Conservation (phyloP, 768 basidiomycete species). For the Xerocomus potaroensis region DNA sequence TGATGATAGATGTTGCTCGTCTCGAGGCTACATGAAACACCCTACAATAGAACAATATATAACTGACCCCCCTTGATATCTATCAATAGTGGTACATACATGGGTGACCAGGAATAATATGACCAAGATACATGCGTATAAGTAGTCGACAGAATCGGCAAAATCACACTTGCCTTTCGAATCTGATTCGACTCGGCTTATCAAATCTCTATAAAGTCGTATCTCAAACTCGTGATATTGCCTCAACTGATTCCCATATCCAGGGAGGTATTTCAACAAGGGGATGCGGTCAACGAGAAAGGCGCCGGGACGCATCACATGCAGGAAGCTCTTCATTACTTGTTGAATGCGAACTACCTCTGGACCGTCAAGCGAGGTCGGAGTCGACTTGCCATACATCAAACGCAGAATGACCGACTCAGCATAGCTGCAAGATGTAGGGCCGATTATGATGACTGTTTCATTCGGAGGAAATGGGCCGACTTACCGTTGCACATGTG, state of each 20-base stretch:
- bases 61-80: too few species aligned
- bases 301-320: slow-evolving; percentile 29
- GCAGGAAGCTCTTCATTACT: slow-evolving; percentile 21
- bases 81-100: too few species aligned
- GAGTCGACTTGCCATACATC: slow-evolving; percentile 23
- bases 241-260: slow-evolving; percentile 50
- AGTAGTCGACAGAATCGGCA: too few species aligned
- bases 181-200: slow-evolving; percentile 35
- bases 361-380: slow-evolving; percentile 19
- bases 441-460: too few species aligned
- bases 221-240: slow-evolving; percentile 50
- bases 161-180: slow-evolving; percentile 32
- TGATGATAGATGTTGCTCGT: too few species aligned
- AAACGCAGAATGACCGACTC: slow-evolving; percentile 20
- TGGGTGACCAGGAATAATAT: too few species aligned
- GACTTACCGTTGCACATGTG: slow-evolving; percentile 45
- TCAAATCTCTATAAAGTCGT: slow-evolving; percentile 40
- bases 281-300: slow-evolving; percentile 35
- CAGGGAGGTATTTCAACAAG: slow-evolving; percentile 44
- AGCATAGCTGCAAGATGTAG: slow-evolving; percentile 12
- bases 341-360: slow-evolving; percentile 20
- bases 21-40: too few species aligned
- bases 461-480: too few species aligned
- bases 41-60: too few species aligned
- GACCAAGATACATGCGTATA: too few species aligned